phyloP scores from a whole-genome alignment of 1,139 yeast genomes.

The Lodderomyces margitis region DNA sequence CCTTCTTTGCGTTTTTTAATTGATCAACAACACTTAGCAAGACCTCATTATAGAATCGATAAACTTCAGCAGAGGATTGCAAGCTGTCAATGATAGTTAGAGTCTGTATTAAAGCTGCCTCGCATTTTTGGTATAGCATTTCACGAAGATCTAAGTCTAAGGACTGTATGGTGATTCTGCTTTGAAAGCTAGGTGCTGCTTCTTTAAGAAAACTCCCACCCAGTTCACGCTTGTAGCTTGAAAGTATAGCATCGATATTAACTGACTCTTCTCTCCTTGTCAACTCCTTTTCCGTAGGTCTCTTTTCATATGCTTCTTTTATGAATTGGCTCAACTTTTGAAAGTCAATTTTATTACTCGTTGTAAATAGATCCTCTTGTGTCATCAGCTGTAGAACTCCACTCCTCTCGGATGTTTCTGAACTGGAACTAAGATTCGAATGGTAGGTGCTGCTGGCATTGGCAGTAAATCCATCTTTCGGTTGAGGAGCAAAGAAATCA shows the following conservation, averaged over 20 bases:
- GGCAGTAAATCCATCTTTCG: too few species aligned
- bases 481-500: too few species aligned
- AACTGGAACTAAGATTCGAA: too few species aligned
- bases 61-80: slow-evolving; percentile 10
- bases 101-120: slow-evolving; percentile 26
- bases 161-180: slow-evolving; percentile 8
- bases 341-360: slow-evolving; percentile 5
- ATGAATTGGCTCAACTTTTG: slow-evolving; percentile 10
- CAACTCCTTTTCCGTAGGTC: not conserved
- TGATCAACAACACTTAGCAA: not conserved
- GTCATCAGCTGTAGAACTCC: slow-evolving; percentile 1
- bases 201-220: not conserved
- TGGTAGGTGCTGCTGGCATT: too few species aligned
- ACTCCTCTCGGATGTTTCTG: not conserved
- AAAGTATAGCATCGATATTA: not conserved
- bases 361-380: not conserved
- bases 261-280: not conserved
- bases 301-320: slow-evolving; percentile 9
- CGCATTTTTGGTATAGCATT: slow-evolving; percentile 20
- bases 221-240: slow-evolving; percentile 2
- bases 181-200: slow-evolving; percentile 8
- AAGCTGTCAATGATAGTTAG: slow-evolving; percentile 19
- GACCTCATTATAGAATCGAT: slow-evolving; percentile 4
- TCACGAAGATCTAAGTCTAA: slow-evolving; percentile 10
- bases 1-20: not conserved